A percentile compares a stretch with the other conserved stretches of the same genome.
phyloP scores from a whole-genome alignment of 176 grass and related monocot species.

The Melocanna baccifera region DNA sequence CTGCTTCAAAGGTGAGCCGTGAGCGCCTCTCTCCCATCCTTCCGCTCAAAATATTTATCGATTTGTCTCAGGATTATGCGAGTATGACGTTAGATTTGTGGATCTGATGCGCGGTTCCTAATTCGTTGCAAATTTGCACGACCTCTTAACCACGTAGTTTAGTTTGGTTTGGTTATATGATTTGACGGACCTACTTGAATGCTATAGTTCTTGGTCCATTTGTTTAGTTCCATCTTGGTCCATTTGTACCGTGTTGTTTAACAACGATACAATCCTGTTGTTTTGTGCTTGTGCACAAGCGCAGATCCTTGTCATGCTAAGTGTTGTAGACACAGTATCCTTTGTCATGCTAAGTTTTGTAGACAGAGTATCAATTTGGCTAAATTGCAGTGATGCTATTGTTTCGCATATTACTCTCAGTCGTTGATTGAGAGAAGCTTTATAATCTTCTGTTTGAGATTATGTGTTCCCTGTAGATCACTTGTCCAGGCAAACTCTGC shows the following conservation, averaged over 20 bases:
- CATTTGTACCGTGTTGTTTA: too few relatives aligned
- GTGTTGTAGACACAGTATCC: too few relatives aligned
- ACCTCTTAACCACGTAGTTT: too few relatives aligned
- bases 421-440: too few relatives aligned
- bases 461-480: too few relatives aligned
- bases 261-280: too few relatives aligned
- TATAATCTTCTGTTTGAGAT: too few relatives aligned
- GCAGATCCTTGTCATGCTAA: not conserved
- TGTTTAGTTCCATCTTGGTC: not conserved
- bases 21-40: not conserved
- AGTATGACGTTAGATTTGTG: not conserved
- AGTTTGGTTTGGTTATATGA: too few relatives aligned
- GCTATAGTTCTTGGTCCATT: not conserved
- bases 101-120: not conserved
- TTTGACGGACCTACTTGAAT: not conserved
- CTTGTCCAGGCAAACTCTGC: too few relatives aligned
- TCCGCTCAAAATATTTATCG: not conserved
- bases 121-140: not conserved
- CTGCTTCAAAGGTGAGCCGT: constrained; percentile 9
- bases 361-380: not conserved
- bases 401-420: not conserved
- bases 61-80: not conserved
- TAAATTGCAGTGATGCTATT: not conserved
- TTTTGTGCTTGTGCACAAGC: not conserved
- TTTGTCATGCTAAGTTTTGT: too few relatives aligned